Percentiles rank a stretch among this genome's conserved stretches.
Conservation (phyloP, 768 basidiomycete genomes). For the Auricularia sp. region DNA sequence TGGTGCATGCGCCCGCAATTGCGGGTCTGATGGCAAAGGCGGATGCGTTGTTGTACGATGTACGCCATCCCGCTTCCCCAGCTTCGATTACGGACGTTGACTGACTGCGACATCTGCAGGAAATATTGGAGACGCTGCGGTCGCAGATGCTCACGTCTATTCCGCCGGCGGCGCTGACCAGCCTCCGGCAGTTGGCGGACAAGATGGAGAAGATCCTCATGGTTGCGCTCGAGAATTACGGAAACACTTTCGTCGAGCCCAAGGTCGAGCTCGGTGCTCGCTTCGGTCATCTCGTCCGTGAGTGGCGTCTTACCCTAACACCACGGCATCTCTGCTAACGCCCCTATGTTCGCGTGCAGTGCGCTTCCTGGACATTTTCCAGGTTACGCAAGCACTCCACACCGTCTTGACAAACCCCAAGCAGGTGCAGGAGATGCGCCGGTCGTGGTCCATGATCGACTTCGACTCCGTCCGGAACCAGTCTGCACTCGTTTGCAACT, state of each 20-base stretch:
- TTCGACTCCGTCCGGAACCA: conserved; percentile 89
- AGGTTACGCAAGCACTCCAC: conserved; percentile 79
- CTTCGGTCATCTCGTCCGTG: conserved; percentile 82
- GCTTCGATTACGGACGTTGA: conserved; percentile 12
- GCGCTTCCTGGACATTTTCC: conserved; percentile 85
- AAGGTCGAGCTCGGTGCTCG: conserved; percentile 86
- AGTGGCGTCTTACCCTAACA: conserved; percentile 24
- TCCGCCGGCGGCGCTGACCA: conserved; percentile 52
- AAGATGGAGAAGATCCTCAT: conserved; percentile 89
- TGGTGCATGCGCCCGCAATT: conserved; percentile 81
- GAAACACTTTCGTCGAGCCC: conserved; percentile 82
- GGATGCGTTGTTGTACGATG: conserved; percentile 85
- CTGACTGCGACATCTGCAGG: conserved; percentile 31
- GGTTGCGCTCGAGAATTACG: conserved; percentile 70
- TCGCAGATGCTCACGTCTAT: conserved; percentile 78
- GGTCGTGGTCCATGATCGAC: conserved; percentile 81
- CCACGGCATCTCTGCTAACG: not conserved
- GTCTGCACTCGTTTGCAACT: conserved; percentile 87
- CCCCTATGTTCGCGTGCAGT: conserved; percentile 33
- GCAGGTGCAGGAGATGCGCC: conserved; percentile 74
- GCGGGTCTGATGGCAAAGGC: conserved; percentile 83
- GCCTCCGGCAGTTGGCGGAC: conserved; percentile 69
- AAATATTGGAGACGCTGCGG: conserved; percentile 78
- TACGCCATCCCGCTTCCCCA: conserved; percentile 29
- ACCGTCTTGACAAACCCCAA: conserved; percentile 85